Evolutionary conservation across 805 yeast species (phyloP), one percentile per base, ranked within the genome.

Genomic region (Jamesozyma jinghongensis): DNA sequence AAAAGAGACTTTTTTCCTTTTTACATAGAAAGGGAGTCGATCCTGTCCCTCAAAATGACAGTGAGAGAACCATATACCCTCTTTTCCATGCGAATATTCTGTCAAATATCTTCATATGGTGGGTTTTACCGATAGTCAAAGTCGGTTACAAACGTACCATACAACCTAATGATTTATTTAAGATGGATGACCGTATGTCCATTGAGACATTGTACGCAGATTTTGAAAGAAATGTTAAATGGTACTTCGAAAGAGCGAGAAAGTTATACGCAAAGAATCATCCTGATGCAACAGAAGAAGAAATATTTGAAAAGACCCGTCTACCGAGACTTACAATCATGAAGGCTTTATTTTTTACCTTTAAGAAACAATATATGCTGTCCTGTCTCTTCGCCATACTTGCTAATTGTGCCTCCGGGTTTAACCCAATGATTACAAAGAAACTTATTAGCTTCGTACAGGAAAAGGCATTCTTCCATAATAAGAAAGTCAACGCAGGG

Each of bases 121-220:
- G 90, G 88, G 59, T 83, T 35, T 51, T 62, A 19, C 87, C 87
- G 0, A 50, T 83, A 32, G 61, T 84, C 67, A 62, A 60, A 13
- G 72, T 73, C 6, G 92, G 94, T 5, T 83, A 83, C 58, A 79
- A 76, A 57, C 68, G 92, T 53, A 81, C 88, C 0, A 61, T 84
- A 34, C 74, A 73, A 33, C 77, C 81, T 2, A 70, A 73, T 36
- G 92, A 84, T 59, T 55, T 82, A 48, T 82, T 56, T 48, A 53
- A 53, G 22, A 56, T 75, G 45, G 71, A 70, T 17, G 65, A 67
- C 1, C 62, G 63, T 28, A 61, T 68, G 60, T 53, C 65, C 12
- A 63, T 72, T 30, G 74, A 74, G 22, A 49, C 49, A n/a, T 54
- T 73, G 43, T 65, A 67, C 41, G 49, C 40, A 1, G 51, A 44